Base-by-base conservation (phyloP, 2,329 filamentous ascomycete species). In the Neurospora sp. region DNA sequence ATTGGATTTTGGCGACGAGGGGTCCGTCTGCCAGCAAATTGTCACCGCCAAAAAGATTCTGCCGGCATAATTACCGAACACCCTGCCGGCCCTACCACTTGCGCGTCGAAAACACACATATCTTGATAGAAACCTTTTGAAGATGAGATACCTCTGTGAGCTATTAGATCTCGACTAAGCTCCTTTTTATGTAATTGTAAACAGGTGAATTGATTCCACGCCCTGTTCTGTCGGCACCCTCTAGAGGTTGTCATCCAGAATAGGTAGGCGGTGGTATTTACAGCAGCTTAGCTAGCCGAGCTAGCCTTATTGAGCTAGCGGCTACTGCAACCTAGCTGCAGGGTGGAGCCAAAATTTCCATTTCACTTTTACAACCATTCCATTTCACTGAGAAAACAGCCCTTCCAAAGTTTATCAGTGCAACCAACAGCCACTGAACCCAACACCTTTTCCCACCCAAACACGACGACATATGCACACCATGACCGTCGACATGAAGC, bases 401-500 rank as follows among this genome's bases (percentile, higher is more conserved):
- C 19, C 23, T 33, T 62, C 52, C 52, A 46, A 40, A 67, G 38
- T 36, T 52, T 15, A 17, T 42, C 17, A 33, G 11, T 66, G 28
- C 36, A 69, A 19, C n/a, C 39, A 36, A 62, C 52, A 62, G n/a
- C 3, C 52, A 17, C 7, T 62, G 28, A 62, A 62, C 52, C 28
- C 52, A 5, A 17, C 28, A 33, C 28, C 23, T 28, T 62, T 28
- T 33, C 8, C 23, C 67, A 68, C 39, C 38, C 43, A 38, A 23
- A 68, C 15, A 15, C 33, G 36, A 67, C 66, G 71, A 38, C 33
- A 67, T n/a, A 62, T 42, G 11, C n/a, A 69, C 66, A 69, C 38
- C 42, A 73, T 75, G 74, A 68, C 38, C 11, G 28, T 70, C 17
- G 70, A 73, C 40, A 75, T 76, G 66, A 78, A 78, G 72, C 74